A percentile compares a stretch with the other conserved stretches of the same genome.
Evolutionary conservation across 2,329 filamentous ascomycete genomes (phyloP).

Genomic region (Penicillium sp.): DNA sequence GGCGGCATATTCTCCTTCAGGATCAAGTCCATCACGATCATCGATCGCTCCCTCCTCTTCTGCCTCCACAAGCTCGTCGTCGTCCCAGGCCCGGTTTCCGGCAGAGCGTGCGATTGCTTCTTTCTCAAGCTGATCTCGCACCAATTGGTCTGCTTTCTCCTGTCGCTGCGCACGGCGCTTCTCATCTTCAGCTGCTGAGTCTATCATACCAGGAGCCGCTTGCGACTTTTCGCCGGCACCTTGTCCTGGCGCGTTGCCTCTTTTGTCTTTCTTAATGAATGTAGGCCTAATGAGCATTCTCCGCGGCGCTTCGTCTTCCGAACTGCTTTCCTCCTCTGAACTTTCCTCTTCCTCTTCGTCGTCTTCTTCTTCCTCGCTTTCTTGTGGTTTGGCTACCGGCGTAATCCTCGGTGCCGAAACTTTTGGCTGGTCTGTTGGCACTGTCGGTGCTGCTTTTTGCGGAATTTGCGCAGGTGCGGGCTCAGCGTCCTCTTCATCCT

Average conservation of each 20-base stretch:
- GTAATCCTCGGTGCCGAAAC: conserved; percentile 23
- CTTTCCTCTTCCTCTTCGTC: conserved; percentile 61
- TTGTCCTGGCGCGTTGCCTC: conserved; percentile 46
- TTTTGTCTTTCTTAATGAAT: conserved; percentile 68
- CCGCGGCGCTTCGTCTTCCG: conserved; percentile 61
- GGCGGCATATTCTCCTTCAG: conserved; percentile 83
- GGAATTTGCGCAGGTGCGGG: conserved; percentile 18
- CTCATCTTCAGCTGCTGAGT: conserved; percentile 49
- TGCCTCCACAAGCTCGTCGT: conserved; percentile 66
- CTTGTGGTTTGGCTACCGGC: conserved; percentile 30
- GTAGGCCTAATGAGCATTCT: conserved; percentile 66
- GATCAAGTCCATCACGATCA: conserved; percentile 84
- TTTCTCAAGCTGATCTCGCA: conserved; percentile 87
- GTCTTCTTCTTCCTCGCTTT: conserved; percentile 47
- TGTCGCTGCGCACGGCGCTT: conserved; percentile 58
- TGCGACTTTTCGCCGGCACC: conserved; percentile 23
- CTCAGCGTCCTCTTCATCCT: conserved; percentile 51
- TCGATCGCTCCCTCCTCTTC: conserved; percentile 76
- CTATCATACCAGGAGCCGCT: conserved; percentile 24
- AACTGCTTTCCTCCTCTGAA: conserved; percentile 58
- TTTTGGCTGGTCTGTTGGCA: conserved; percentile 16
- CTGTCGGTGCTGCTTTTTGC: conserved; percentile 18
- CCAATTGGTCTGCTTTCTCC: conserved; percentile 74
- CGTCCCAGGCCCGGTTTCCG: conserved; percentile 85
- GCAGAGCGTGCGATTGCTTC: conserved; percentile 75